Base-by-base conservation (phyloP, 352 stramenopile species). In the Phytopythium boreale region DNA sequence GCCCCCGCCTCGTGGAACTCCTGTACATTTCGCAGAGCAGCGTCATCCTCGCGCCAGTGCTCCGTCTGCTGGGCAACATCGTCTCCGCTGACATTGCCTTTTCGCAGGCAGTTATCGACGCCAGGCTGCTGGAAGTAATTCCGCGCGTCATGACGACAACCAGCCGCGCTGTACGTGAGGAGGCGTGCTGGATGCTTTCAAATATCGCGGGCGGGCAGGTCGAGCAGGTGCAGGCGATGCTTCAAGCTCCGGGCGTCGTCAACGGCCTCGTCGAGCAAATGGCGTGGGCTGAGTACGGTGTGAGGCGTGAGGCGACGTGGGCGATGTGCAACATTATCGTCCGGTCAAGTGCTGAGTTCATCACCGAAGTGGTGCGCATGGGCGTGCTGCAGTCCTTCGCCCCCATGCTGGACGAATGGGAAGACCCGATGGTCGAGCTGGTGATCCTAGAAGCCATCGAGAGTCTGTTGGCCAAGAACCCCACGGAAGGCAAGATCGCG, bases 291-390 rank as follows among this genome's bases (percentile, higher is more conserved):
- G 87, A 95, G 64, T 93, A 92, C 61, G 79, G 78, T 47, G 87
- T 95, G 15, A 89, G 92, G 72, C 84, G 84, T 17, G 87, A 95
- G 65, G 87, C 87, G 17, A 93, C 84, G 44, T 95, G 87, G 87
- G 87, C 87, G 20, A 86, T 93, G 64, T 95, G 87, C 74, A 95
- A 93, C 63, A 81, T 95, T 34, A 91, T 93, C 57, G 84, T 93
- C 20, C 79, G 85, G 44, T 81, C 82, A 26, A 85, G 73, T 52
- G 50, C 71, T 29, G 74, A 82, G 26, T 88, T 88, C 64, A 64
- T 92, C 22, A 64, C 66, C 22, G 76, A 93, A 62, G 80, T 92
- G 59, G 75, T 93, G 19, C 71, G 73, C 6, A 81, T 93, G 76
- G 82, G 79, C 36, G 87, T 92, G 46, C 65, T 95, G n/a, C 73